Conservation (phyloP, 23 red algal species). For the Gracilariopsis chorda region DNA sequence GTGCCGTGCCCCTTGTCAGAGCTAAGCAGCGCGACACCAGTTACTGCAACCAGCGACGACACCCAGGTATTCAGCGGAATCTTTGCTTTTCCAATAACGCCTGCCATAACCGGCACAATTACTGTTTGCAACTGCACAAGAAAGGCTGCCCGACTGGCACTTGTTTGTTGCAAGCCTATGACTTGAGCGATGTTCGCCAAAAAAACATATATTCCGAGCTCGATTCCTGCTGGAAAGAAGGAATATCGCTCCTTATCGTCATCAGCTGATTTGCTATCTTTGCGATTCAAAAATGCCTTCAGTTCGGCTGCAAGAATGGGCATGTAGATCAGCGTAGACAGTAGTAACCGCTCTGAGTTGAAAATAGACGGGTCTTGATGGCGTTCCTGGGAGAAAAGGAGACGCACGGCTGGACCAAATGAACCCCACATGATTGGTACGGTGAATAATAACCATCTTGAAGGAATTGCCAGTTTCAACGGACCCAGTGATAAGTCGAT, state of each 20-base stretch:
- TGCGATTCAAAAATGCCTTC: slow-evolving; percentile 6
- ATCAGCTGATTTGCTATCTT: not conserved
- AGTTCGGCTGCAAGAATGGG: slow-evolving; percentile 52
- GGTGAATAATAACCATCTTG: slow-evolving; percentile 59
- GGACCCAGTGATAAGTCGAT: not conserved
- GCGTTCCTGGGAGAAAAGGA: slow-evolving; percentile 66
- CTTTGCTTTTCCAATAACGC: slow-evolving; percentile 46
- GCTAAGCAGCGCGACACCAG: slow-evolving; percentile 80
- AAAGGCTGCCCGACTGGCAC: slow-evolving; percentile 85
- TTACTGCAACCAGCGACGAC: slow-evolving; percentile 65
- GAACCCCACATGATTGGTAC: slow-evolving; percentile 89
- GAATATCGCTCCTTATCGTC: not conserved
- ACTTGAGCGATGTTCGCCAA: slow-evolving; percentile 92
- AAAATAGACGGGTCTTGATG: slow-evolving; percentile 87
- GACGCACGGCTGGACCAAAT: slow-evolving; percentile 85
- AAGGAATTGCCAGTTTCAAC: not conserved
- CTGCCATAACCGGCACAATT: slow-evolving; percentile 78
- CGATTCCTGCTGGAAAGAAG: slow-evolving; percentile 65
- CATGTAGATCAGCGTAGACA: slow-evolving; percentile 72
- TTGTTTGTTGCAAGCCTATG: slow-evolving; percentile 83
- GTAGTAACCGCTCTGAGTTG: slow-evolving; percentile 84
- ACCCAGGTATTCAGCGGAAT: slow-evolving; percentile 44
- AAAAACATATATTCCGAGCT: slow-evolving; percentile 92
- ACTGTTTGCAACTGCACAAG: slow-evolving; percentile 93
- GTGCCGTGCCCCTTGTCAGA: slow-evolving; percentile 74